Evolutionary conservation across 2,329 filamentous ascomycete genomes (phyloP).

Genomic region (Aspergillus jensenii): DNA sequence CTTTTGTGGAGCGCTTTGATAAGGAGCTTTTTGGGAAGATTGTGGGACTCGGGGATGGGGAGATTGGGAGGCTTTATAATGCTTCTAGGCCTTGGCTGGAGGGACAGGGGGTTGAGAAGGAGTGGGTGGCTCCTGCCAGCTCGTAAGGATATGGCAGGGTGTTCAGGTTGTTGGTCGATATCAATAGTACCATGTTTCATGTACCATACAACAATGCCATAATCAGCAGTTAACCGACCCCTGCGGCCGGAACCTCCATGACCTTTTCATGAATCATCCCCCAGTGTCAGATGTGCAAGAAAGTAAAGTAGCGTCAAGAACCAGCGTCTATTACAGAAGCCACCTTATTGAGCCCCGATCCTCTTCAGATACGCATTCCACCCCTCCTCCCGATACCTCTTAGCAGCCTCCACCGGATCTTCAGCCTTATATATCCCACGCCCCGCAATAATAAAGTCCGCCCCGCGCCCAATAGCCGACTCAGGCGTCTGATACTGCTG

Average conservation of each 20-base stretch:
- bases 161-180: too few species aligned
- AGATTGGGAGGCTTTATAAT: slow-evolving; percentile 26
- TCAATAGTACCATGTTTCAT: too few species aligned
- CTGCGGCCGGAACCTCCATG: too few species aligned
- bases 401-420: slow-evolving; percentile 45
- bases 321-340: background rate
- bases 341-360: slow-evolving; percentile 22
- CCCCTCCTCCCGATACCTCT: slow-evolving; percentile 46
- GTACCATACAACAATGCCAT: too few species aligned
- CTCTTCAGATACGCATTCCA: slow-evolving; percentile 48
- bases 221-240: too few species aligned
- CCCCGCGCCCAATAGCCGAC: slow-evolving; percentile 45
- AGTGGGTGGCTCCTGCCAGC: slow-evolving; percentile 18
- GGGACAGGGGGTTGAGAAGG: slow-evolving; percentile 32
- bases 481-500: slow-evolving; percentile 51
- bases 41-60: slow-evolving; percentile 24
- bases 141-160: too few species aligned
- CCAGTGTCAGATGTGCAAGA: too few species aligned
- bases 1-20: slow-evolving; percentile 26
- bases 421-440: slow-evolving; percentile 47
- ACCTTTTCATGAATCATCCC: too few species aligned
- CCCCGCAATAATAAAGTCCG: slow-evolving; percentile 50
- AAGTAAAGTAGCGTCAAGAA: background rate
- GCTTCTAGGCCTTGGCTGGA: slow-evolving; percentile 31
- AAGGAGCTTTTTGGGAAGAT: slow-evolving; percentile 22